Conservation (phyloP, 768 basidiomycete genomes). For the Lentinus tigrinus region DNA sequence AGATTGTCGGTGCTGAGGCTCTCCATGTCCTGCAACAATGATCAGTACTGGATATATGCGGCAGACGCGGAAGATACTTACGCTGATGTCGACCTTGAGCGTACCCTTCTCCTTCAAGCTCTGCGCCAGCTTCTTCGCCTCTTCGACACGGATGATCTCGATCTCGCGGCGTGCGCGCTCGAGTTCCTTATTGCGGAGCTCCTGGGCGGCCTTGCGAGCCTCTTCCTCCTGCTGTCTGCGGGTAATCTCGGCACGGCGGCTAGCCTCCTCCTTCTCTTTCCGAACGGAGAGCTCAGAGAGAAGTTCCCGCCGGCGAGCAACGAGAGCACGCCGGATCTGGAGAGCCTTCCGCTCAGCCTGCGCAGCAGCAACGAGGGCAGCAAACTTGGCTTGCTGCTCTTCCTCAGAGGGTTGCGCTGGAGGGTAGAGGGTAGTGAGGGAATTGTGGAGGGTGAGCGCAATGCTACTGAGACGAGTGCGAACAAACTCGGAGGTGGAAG, state of each 20-base stretch:
- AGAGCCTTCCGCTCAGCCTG: conserved; percentile 77
- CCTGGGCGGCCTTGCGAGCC: conserved; percentile 57
- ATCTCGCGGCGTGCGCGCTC: conserved; percentile 71
- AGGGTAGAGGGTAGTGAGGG: conserved; percentile 56
- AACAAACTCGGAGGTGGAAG: conserved; percentile 68
- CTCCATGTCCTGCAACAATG: conserved; percentile 63
- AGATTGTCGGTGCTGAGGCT: conserved; percentile 83
- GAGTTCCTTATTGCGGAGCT: conserved; percentile 58
- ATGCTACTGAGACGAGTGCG: conserved; percentile 77
- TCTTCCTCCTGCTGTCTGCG: conserved; percentile 73
- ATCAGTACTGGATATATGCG: neutral
- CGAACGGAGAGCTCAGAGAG: conserved; percentile 80
- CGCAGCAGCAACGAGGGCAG: conserved; percentile 59
- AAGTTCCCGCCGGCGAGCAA: conserved; percentile 82
- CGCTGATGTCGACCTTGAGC: conserved; percentile 68
- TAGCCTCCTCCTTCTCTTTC: conserved; percentile 87
- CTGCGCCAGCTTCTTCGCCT: conserved; percentile 87
- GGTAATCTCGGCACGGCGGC: conserved; percentile 66
- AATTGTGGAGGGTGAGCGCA: conserved; percentile 69
- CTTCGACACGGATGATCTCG: conserved; percentile 74
- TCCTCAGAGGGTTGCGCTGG: conserved; percentile 46
- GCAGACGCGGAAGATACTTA: conserved; percentile 30
- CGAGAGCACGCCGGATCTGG: conserved; percentile 72
- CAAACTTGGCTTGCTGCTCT: conserved; percentile 57
- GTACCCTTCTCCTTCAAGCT: conserved; percentile 78